Percentiles rank a stretch among this genome's conserved stretches.
Evolutionary conservation across 768 basidiomycete genomes (phyloP).

Genomic region (Hortiboletus campestris): DNA sequence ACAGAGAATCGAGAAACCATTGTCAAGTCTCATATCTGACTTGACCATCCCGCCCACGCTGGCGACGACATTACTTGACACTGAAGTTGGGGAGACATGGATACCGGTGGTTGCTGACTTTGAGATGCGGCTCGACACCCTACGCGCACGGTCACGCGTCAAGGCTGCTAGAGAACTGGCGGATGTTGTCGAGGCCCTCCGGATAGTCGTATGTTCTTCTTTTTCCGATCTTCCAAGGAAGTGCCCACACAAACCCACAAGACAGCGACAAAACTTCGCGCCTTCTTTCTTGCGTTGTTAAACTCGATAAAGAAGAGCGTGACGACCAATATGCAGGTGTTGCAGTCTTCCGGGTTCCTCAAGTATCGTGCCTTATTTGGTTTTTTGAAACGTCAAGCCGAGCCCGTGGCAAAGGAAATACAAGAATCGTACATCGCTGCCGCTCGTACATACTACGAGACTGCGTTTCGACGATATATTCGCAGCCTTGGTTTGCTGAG

Average conservation of each 20-base stretch:
- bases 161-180: conserved; percentile 83
- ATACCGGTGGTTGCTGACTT: conserved; percentile 77
- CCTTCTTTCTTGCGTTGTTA: conserved; percentile 81
- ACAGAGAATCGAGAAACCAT: conserved; percentile 85
- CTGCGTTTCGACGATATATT: conserved; percentile 87
- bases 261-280: conserved; percentile 88
- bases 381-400: conserved; percentile 83
- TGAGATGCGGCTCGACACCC: conserved; percentile 65
- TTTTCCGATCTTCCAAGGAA: not conserved
- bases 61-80: conserved; percentile 76
- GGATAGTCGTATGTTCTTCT: conserved; percentile 69
- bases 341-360: conserved; percentile 83
- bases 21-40: conserved; percentile 76
- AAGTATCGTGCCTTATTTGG: conserved; percentile 80
- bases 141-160: conserved; percentile 74
- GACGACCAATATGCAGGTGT: conserved; percentile 88
- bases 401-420: conserved; percentile 79
- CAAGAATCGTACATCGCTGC: conserved; percentile 83
- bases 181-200: conserved; percentile 81
- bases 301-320: conserved; percentile 80
- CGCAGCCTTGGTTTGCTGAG: conserved; percentile 79
- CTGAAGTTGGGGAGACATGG: conserved; percentile 87
- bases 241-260: conserved; percentile 30
- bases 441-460: conserved; percentile 92
- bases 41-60: conserved; percentile 82